These are phyloP conservation scores for Hysterangium stoloniferum DNA, from an alignment of 768 basidiomycete species.

Conservation along the genomic window DNA sequence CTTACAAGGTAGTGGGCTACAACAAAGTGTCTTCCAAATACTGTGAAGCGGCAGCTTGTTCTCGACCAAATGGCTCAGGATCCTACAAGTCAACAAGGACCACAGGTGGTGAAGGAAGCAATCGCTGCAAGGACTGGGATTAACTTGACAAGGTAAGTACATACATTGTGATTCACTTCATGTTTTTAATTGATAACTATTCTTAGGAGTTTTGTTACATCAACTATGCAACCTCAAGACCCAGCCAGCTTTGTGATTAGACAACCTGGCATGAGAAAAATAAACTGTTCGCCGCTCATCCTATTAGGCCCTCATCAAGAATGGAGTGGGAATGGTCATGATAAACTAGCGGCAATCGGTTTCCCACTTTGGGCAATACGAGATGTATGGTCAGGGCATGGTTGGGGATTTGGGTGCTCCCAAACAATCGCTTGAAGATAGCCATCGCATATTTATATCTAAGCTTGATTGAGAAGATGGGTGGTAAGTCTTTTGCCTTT, in stretches of 20 bases:
- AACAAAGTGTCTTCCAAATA: slow-evolving; percentile 6
- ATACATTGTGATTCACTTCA: not conserved
- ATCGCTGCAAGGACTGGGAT: slow-evolving; percentile 16
- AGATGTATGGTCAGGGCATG: slow-evolving; percentile 23
- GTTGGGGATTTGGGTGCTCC: slow-evolving; percentile 26
- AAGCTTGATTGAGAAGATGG: slow-evolving; percentile 17
- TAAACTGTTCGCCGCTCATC: slow-evolving; percentile 13
- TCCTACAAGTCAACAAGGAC: slow-evolving; percentile 21
- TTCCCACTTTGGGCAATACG: slow-evolving; percentile 26
- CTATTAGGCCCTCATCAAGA: slow-evolving; percentile 24
- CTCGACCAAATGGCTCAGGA: slow-evolving; percentile 16
- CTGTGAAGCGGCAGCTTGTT: slow-evolving; percentile 13
- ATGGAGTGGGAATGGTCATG: slow-evolving; percentile 30
- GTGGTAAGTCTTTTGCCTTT: slow-evolving; percentile 22
- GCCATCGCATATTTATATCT: slow-evolving; percentile 25
- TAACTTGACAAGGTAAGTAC: not conserved
- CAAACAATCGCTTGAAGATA: slow-evolving; percentile 22
- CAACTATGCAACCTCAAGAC: slow-evolving; percentile 11
- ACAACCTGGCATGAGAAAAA: slow-evolving; percentile 24
- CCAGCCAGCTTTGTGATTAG: slow-evolving; percentile 20
- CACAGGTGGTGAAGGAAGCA: slow-evolving; percentile 22
- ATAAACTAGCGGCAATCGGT: slow-evolving; percentile 26
- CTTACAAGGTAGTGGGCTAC: slow-evolving; percentile 18
- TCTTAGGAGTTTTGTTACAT: not conserved
- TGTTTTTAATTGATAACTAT: not conserved